Evolutionary conservation across 495 filamentous ascomycete species (phyloP), one percentile per base, ranked within the genome.

Genomic region (Jackrogersella multiformis): DNA sequence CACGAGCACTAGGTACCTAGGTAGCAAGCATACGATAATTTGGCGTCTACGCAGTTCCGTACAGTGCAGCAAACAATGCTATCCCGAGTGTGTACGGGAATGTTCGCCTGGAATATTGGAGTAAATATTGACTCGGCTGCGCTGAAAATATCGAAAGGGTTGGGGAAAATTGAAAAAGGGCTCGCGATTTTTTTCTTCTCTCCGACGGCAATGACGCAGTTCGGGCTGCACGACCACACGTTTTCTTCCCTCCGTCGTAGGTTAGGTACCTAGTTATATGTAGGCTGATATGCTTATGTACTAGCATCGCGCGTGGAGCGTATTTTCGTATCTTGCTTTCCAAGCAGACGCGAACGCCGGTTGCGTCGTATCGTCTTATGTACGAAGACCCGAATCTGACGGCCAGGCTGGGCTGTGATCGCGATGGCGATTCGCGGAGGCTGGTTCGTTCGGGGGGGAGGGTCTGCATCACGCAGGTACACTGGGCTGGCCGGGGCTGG

Each of bases 381-480:
- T 20, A 30, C 26, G 26, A 30, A 30, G 34, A 36, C 34, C 34
- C 12, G 34, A n/a, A 36, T n/a, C 34, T 9, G 34, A 9, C 34
- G 34, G 4, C 34, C 12, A 9, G 10, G 34, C 42, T 15, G 16
- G 41, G 42, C 42, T 18, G 65, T 68, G 58, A 62, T 48, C 23
- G 38, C 46, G 45, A 68, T 49, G 52, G 38, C 64, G 64, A 68
- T 61, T 68, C 64, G 63, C 13, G 56, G 63, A 66, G 63, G 63
- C 39, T 59, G 54, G 63, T 49, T 30, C 24, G 45, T 12, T 24
- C 12, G 12, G 26, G 45, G n/a, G n/a, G n/a, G n/a, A n/a, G n/a
- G n/a, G n/a, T n/a, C n/a, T n/a, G n/a, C n/a, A n/a, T n/a, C n/a
- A n/a, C n/a, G n/a, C n/a, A n/a, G n/a, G n/a, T n/a, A 18, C 16